These are phyloP conservation scores for Alliaria petiolata DNA, from an alignment of 345 rosid species.

Conservation along the genomic window DNA sequence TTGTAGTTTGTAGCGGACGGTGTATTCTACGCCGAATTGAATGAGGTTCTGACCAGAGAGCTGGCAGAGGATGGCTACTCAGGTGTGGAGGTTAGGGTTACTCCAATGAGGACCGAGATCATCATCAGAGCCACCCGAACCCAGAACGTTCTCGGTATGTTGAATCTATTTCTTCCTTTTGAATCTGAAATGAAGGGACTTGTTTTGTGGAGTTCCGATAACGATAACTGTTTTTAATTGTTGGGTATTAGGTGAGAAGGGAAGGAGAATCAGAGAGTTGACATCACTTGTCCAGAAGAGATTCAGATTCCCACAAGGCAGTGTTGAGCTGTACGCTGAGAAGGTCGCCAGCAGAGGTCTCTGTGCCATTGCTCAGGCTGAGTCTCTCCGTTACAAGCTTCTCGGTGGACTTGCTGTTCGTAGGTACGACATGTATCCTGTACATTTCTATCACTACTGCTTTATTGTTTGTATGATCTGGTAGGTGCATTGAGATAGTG, in stretches of 20 bases:
- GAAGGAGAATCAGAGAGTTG: slow-evolving; percentile 73
- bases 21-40: slow-evolving; percentile 74
- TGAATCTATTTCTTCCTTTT: background rate
- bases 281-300: slow-evolving; percentile 54
- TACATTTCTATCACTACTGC: no score
- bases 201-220: background rate
- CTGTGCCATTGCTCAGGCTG: slow-evolving; percentile 92
- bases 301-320: background rate
- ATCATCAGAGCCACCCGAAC: slow-evolving; percentile 89
- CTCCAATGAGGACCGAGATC: slow-evolving; percentile 88
- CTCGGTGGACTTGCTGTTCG: slow-evolving; percentile 92
- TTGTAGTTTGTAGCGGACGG: slow-evolving; percentile 77
- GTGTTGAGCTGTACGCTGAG: background rate
- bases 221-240: background rate
- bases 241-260: slow-evolving; percentile 58
- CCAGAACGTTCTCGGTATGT: slow-evolving; percentile 75
- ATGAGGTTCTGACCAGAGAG: slow-evolving; percentile 71
- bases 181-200: background rate
- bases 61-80: slow-evolving; percentile 95
- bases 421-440: slow-evolving; percentile 34
- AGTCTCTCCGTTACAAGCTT: slow-evolving; percentile 85
- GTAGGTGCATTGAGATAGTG: no score
- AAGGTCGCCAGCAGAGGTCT: slow-evolving; percentile 40
- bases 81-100: slow-evolving; percentile 83
- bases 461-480: no score